These are phyloP conservation scores for Colletotrichum sp. DNA, from an alignment of 2,329 filamentous ascomycete genomes.

Conservation along the genomic window DNA sequence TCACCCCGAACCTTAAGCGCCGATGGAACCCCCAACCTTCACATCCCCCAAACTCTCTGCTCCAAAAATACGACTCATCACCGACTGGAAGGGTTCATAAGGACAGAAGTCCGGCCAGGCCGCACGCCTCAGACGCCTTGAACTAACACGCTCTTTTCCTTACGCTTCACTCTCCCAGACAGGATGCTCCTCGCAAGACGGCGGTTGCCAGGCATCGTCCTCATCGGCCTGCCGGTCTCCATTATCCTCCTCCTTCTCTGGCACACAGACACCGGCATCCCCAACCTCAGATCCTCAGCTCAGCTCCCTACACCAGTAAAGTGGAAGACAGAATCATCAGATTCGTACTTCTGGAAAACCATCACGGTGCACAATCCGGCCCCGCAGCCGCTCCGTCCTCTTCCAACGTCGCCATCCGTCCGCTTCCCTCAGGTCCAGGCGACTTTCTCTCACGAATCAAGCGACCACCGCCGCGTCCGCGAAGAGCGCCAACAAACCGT, in stretches of 20 bases:
- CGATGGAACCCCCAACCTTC: neutral
- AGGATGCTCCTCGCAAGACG: neutral
- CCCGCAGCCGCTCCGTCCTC: constrained; percentile 27
- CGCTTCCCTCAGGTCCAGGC: constrained; percentile 38
- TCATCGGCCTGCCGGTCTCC: neutral
- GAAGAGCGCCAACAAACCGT: constrained; percentile 39
- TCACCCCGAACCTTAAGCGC: neutral
- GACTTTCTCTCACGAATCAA: constrained; percentile 29
- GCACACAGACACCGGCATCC: neutral
- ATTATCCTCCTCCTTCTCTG: constrained; percentile 4
- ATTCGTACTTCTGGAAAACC: constrained; percentile 22
- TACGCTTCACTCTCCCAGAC: accelerated
- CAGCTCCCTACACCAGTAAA: neutral
- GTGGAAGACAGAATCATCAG: neutral
- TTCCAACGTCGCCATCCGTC: constrained; percentile 32
- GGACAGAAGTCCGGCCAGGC: neutral
- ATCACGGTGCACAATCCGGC: constrained; percentile 24
- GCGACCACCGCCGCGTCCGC: constrained; percentile 24
- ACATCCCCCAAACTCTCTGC: neutral
- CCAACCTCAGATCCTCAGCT: neutral
- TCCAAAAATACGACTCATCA: neutral
- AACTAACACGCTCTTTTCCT: neutral
- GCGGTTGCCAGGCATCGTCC: neutral
- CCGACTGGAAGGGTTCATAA: neutral
- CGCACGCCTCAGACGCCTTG: constrained; percentile 31